A percentile compares a stretch with the other conserved stretches of the same genome.
Evolutionary conservation across 75 land plant species (phyloP).

Genomic region (Sequoia sempervirens): DNA sequence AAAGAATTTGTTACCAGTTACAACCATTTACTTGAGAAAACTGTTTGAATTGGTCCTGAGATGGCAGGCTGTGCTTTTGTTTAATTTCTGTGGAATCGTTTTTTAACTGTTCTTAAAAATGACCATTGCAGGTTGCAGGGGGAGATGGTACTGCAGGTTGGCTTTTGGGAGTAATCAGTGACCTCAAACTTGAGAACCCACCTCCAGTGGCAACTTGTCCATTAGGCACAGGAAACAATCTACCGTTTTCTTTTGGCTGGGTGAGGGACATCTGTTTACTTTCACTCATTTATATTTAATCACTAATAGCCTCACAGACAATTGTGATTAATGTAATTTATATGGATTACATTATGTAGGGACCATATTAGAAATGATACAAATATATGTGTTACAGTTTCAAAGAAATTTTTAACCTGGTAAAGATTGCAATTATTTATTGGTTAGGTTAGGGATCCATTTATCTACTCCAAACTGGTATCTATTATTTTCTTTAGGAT

Average conservation of each 20-base stretch:
- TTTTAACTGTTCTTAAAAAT: background rate
- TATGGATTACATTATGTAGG: background rate
- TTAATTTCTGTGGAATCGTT: background rate
- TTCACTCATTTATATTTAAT: background rate
- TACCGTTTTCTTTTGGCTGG: constrained; percentile 99
- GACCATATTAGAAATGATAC: background rate
- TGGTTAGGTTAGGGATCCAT: background rate
- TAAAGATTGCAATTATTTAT: background rate
- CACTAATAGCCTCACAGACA: background rate
- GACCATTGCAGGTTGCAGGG: constrained; percentile 73
- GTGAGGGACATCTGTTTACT: constrained; percentile 32
- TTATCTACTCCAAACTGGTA: background rate
- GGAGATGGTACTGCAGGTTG: constrained; percentile 98
- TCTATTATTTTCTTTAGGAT: background rate
- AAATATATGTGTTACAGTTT: background rate
- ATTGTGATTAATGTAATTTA: background rate
- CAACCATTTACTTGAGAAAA: background rate
- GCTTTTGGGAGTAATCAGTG: constrained; percentile 86
- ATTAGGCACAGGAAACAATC: constrained; percentile 94
- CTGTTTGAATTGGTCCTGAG: background rate
- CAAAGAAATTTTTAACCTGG: background rate
- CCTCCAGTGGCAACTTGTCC: constrained; percentile 92
- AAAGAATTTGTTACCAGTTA: background rate
- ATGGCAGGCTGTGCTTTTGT: background rate
- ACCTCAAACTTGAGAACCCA: constrained; percentile 72